Conservation (phyloP, 2,329 filamentous ascomycete genomes). For the Lecanosticta acicola region DNA sequence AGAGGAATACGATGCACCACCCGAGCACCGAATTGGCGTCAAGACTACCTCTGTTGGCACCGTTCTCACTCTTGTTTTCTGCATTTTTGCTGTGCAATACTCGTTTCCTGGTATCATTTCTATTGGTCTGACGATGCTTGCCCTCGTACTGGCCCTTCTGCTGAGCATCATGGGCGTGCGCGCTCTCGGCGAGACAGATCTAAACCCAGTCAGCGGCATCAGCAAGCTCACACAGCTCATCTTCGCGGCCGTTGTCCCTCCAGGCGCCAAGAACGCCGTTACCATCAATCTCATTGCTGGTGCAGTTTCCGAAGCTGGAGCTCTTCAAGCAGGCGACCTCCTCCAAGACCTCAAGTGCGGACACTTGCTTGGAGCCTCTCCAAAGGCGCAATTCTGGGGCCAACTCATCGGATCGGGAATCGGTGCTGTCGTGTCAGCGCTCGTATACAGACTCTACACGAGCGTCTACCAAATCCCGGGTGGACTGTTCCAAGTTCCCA, state of each 20-base stretch:
- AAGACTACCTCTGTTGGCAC: constrained; percentile 70
- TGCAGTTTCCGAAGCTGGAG: constrained; percentile 77
- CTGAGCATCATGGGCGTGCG: constrained; percentile 61
- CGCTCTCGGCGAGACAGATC: constrained; percentile 72
- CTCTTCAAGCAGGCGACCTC: constrained; percentile 89
- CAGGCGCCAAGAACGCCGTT: constrained; percentile 75
- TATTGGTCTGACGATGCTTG: constrained; percentile 74
- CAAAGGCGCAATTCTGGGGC: constrained; percentile 93
- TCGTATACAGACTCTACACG: constrained; percentile 86
- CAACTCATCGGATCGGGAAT: constrained; percentile 85
- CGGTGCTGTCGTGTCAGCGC: constrained; percentile 78
- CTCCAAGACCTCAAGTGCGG: constrained; percentile 98
- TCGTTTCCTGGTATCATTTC: constrained; percentile 81
- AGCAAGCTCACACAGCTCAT: constrained; percentile 94
- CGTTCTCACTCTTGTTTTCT: constrained; percentile 68
- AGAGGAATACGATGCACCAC: constrained; percentile 68
- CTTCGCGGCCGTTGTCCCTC: constrained; percentile 83
- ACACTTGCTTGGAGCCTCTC: constrained; percentile 83
- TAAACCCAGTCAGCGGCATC: constrained; percentile 95
- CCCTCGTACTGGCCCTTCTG: constrained; percentile 69
- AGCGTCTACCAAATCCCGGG: constrained; percentile 84
- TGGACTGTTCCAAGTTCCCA: constrained; percentile 86
- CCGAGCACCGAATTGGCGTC: constrained; percentile 71
- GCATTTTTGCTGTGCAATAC: constrained; percentile 72
- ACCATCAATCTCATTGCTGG: constrained; percentile 92